These are phyloP conservation scores for Pythium sukuiense DNA, from an alignment of 352 stramenopile genomes.

Conservation along the genomic window DNA sequence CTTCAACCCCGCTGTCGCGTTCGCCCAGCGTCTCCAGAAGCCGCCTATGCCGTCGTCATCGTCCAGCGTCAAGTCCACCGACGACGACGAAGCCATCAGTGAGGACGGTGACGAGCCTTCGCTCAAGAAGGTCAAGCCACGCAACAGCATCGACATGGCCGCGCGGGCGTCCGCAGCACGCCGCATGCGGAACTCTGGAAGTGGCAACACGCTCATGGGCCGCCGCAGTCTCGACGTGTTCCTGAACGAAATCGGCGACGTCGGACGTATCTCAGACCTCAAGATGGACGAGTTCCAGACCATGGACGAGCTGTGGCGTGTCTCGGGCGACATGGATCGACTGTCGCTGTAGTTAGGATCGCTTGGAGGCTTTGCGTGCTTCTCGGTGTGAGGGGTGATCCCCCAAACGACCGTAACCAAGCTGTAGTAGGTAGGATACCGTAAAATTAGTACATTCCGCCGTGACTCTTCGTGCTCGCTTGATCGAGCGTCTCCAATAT, in stretches of 20 bases:
- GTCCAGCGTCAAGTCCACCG: conserved; percentile 38
- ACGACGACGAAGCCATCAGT: conserved; percentile 37
- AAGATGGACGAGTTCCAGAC: conserved; percentile 87
- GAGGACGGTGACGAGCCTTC: conserved; percentile 62
- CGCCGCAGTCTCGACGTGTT: conserved; percentile 74
- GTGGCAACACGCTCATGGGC: conserved; percentile 44
- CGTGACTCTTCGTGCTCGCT: conserved; percentile 18
- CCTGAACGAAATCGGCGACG: conserved; percentile 77
- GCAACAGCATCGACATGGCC: conserved; percentile 69
- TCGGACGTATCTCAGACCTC: conserved; percentile 78
- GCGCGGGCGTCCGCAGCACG: conserved; percentile 69
- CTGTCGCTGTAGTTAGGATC: conserved; percentile 54
- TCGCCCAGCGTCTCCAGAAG: conserved; percentile 51
- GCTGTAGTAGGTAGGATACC: conserved; percentile 19
- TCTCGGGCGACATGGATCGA: conserved; percentile 85
- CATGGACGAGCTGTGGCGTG: conserved; percentile 79
- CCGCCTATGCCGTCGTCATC: conserved; percentile 36
- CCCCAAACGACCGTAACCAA: background rate
- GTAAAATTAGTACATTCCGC: conserved; percentile 26
- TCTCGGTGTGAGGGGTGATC: background rate
- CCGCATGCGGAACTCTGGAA: conserved; percentile 64
- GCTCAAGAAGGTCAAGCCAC: conserved; percentile 74
- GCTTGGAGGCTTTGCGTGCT: background rate
- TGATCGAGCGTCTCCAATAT: background rate
- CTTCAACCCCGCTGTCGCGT: conserved; percentile 38